A percentile compares a stretch with the other conserved stretches of the same genome.
phyloP scores from a whole-genome alignment of 2,329 filamentous ascomycete genomes.

The Pseudogymnoascus sp. region DNA sequence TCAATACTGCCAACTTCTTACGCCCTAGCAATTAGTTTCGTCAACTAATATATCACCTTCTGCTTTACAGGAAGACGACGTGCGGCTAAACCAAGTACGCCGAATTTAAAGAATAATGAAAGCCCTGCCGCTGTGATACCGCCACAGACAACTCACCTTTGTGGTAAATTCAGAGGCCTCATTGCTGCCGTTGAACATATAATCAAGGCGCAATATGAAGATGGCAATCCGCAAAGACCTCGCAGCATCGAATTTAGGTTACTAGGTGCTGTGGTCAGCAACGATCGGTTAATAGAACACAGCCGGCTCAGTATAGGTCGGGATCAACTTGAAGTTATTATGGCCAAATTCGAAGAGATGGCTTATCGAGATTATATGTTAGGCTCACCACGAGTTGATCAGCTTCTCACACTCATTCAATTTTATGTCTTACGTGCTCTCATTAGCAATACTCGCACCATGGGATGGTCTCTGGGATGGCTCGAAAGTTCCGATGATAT shows the following conservation, averaged over 20 bases:
- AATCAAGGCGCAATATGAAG: background rate
- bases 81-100: background rate
- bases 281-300: background rate
- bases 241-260: too few relatives aligned
- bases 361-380: conserved; percentile 10
- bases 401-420: conserved; percentile 16
- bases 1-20: too few relatives aligned
- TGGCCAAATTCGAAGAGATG: background rate
- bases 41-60: too few relatives aligned
- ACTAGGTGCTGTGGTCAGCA: background rate
- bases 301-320: background rate
- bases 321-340: background rate
- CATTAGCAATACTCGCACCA: conserved; percentile 11
- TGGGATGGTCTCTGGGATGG: conserved; percentile 11
- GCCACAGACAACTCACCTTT: background rate
- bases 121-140: too few relatives aligned
- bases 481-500: conserved; percentile 1
- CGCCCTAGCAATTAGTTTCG: too few relatives aligned
- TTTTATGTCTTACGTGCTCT: conserved; percentile 22
- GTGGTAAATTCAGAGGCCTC: background rate
- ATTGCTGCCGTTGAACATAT: background rate
- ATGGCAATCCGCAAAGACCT: too few relatives aligned
- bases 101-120: too few relatives aligned
- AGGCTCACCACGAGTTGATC: conserved; percentile 15
- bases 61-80: conserved; percentile 7